These are phyloP conservation scores for Neofusicoccum kwambonambiense DNA, from an alignment of 2,329 filamentous ascomycete genomes.

Conservation along the genomic window DNA sequence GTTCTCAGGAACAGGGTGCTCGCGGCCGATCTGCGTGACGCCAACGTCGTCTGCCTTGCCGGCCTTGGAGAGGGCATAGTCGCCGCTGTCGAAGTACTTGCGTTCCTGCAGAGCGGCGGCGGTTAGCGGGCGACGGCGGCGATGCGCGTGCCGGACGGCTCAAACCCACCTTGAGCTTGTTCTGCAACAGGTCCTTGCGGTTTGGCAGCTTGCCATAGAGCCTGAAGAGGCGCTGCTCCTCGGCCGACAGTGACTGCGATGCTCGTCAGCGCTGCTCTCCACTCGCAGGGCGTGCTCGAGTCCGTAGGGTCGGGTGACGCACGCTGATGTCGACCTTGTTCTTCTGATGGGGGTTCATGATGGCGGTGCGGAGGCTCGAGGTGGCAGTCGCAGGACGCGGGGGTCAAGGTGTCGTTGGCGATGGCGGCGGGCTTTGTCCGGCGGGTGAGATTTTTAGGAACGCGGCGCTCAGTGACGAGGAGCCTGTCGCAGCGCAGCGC, in stretches of 20 bases:
- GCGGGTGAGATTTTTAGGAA: background rate
- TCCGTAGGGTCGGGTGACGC: constrained; percentile 43
- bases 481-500: constrained; percentile 1
- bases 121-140: background rate
- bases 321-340: constrained; percentile 98
- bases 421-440: constrained; percentile 15
- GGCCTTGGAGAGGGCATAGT: constrained; percentile 95
- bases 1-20: constrained; percentile 92
- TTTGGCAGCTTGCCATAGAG: constrained; percentile 97
- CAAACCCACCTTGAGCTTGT: constrained; percentile 76
- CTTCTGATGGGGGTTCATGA: constrained; percentile 95
- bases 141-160: background rate
- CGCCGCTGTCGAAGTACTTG: constrained; percentile 94
- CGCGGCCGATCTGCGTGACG: constrained; percentile 87
- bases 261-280: background rate
- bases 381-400: constrained; percentile 8
- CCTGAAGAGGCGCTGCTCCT: constrained; percentile 94
- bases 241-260: constrained; percentile 79
- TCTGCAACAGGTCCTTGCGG: constrained; percentile 93
- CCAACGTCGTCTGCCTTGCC: constrained; percentile 94
- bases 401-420: background rate
- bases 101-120: constrained; percentile 61
- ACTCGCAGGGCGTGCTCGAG: background rate
- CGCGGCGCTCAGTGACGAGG: constrained; percentile 2
- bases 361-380: constrained; percentile 21